Evolutionary conservation across 169 alveolate species (phyloP), one percentile per base, ranked within the genome.

Genomic region (Plasmodium fragile): DNA sequence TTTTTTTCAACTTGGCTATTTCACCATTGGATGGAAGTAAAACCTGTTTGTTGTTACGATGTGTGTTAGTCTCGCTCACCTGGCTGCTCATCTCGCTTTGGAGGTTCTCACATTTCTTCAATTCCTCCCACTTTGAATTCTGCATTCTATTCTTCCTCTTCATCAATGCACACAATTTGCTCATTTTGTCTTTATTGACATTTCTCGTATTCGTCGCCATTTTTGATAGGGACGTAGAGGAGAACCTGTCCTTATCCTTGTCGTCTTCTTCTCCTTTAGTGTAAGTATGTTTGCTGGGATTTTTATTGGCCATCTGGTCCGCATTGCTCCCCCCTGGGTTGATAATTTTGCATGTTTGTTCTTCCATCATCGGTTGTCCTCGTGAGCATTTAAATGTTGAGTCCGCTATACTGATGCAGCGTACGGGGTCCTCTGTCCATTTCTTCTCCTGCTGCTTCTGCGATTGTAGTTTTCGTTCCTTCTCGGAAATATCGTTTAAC

Each of bases 151-250:
- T 80, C 30, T 70, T 22, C 18, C 39, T n/a, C 32, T 79, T 41
- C 5, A 41, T n/a, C 6, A 49, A 43, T 49, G 13, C 85, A 41
- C 32, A 11, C n/a, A 28, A 25, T n/a, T 30, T n/a, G 11, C 22
- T 80, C 59, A n/a, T 41, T 80, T 75, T 85, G n/a, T 52, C 81
- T 53, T 36, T 72, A 8, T 32, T 69, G 52, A 65, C 82, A 34
- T 85, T 73, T 32, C 43, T 84, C 69, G 85, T 72, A 18, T 84
- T 84, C 55, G 85, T 73, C 78, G 72, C 83, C 39, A 84, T 55
- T 53, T 84, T 72, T 13, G 36, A 49, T 45, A 85, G 53, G 6
- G 28, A 30, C 16, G 32, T 36, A 2, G 11, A 6, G 25, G 75
- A 5, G 70, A 85, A 85, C 45, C 32, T 2, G 18, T 28, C 28